Conservation (phyloP, 306 rosid species). For the Pyrus pyrifolia region DNA sequence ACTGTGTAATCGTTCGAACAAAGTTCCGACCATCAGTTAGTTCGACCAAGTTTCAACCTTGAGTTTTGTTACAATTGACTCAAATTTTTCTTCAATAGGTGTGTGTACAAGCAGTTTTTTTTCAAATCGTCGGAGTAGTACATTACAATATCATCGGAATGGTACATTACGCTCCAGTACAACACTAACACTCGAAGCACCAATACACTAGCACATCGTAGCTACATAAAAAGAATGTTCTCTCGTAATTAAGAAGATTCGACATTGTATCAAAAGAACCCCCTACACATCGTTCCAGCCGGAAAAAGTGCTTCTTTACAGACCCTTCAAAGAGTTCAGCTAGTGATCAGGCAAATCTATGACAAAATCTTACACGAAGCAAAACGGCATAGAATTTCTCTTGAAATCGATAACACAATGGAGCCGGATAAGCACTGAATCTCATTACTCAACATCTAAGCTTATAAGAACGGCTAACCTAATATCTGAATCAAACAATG, state of each 20-base stretch:
- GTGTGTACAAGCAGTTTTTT: too few species aligned
- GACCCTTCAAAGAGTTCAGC: background rate
- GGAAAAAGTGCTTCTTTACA: background rate
- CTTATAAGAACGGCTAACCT: background rate
- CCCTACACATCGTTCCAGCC: background rate
- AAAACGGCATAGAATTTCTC: background rate
- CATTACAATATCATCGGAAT: background rate
- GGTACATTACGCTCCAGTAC: background rate
- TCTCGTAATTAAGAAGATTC: constrained; percentile 21
- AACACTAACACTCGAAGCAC: background rate
- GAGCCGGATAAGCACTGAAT: background rate
- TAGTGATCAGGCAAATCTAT: background rate
- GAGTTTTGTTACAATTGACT: too few species aligned
- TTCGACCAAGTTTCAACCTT: too few species aligned
- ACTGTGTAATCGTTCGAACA: background rate
- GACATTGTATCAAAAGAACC: constrained; percentile 6
- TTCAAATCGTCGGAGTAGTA: too few species aligned
- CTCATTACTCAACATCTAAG: background rate
- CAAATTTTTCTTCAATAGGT: too few species aligned
- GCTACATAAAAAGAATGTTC: constrained; percentile 35
- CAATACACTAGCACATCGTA: background rate
- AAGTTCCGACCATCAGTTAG: too few species aligned
- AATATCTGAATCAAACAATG: background rate
- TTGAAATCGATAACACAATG: background rate
- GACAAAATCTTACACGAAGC: background rate